Conservation (phyloP, 164 flowering plant genomes). For the Magnolia sinica region DNA sequence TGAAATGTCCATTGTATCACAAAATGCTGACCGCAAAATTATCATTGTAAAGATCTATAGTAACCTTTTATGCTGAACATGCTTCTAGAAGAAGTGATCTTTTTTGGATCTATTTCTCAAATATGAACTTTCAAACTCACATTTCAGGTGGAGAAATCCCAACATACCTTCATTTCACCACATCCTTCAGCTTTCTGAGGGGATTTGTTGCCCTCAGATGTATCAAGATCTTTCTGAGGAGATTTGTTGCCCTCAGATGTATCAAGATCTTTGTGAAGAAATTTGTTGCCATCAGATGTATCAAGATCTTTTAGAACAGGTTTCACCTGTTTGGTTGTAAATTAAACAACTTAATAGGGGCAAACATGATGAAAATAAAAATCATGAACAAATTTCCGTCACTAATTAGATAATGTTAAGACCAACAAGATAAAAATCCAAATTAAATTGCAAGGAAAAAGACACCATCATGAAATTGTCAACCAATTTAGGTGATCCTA, state of each 20-base stretch:
- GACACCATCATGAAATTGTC: neutral
- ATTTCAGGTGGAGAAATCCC: neutral
- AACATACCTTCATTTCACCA: slow-evolving; percentile 1
- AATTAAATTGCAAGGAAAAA: neutral
- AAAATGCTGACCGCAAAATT: neutral
- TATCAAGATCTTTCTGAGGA: neutral
- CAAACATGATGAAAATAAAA: neutral
- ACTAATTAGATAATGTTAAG: neutral
- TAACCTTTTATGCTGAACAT: neutral
- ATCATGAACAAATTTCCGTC: neutral
- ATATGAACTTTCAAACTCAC: neutral
- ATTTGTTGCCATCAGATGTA: slow-evolving; percentile 9
- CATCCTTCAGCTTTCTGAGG: neutral
- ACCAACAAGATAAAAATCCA: neutral
- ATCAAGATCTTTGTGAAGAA: slow-evolving; percentile 9
- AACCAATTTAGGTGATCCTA: neutral
- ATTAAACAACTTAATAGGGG: neutral
- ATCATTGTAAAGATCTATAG: neutral
- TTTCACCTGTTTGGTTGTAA: slow-evolving; percentile 9
- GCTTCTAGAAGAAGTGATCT: neutral
- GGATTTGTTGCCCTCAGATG: neutral
- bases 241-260: slow-evolving; percentile 11
- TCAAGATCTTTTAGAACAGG: slow-evolving; percentile 5
- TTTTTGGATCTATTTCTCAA: neutral
- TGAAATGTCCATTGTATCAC: neutral